These are phyloP conservation scores for Phallus indusiatus DNA, from an alignment of 768 basidiomycete genomes.

Conservation along the genomic window DNA sequence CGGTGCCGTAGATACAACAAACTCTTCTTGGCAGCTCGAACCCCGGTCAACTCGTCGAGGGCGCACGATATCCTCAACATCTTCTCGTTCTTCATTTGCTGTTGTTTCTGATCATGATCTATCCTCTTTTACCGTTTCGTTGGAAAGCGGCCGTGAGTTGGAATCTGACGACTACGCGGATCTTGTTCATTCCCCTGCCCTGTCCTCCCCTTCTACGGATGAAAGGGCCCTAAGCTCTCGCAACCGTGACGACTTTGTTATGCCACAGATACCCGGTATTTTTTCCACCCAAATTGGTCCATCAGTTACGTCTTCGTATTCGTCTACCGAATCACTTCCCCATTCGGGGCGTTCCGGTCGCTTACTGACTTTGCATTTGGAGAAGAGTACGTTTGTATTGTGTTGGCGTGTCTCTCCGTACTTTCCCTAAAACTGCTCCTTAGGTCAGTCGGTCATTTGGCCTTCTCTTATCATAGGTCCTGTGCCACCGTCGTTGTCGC, in stretches of 20 bases:
- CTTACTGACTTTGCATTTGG: conserved; percentile 68
- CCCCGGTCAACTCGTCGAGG: conserved; percentile 56
- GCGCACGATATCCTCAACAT: conserved; percentile 65
- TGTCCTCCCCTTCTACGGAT: conserved; percentile 57
- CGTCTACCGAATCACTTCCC: conserved; percentile 63
- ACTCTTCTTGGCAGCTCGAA: conserved; percentile 75
- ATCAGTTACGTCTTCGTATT: conserved; percentile 60
- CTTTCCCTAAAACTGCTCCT: conserved; percentile 20
- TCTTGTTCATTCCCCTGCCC: conserved; percentile 40
- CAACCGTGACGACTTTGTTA: conserved; percentile 9
- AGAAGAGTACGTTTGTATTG: conserved; percentile 33
- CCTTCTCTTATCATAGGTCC: conserved; percentile 73
- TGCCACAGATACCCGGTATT: conserved; percentile 16
- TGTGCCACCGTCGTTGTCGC: conserved; percentile 51
- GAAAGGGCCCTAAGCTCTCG: conserved; percentile 24
- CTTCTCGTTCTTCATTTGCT: conserved; percentile 74
- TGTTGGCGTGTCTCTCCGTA: background rate
- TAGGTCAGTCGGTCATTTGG: conserved; percentile 61
- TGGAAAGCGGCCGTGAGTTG: conserved; percentile 64
- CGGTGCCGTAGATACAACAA: conserved; percentile 52
- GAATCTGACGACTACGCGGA: conserved; percentile 54
- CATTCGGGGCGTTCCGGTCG: conserved; percentile 37
- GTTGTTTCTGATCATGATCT: conserved; percentile 74
- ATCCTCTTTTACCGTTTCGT: conserved; percentile 73
- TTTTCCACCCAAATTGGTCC: conserved; percentile 42